These are phyloP conservation scores for Oryza brachyantha DNA, from an alignment of 176 grass and related monocot genomes.

Conservation along the genomic window DNA sequence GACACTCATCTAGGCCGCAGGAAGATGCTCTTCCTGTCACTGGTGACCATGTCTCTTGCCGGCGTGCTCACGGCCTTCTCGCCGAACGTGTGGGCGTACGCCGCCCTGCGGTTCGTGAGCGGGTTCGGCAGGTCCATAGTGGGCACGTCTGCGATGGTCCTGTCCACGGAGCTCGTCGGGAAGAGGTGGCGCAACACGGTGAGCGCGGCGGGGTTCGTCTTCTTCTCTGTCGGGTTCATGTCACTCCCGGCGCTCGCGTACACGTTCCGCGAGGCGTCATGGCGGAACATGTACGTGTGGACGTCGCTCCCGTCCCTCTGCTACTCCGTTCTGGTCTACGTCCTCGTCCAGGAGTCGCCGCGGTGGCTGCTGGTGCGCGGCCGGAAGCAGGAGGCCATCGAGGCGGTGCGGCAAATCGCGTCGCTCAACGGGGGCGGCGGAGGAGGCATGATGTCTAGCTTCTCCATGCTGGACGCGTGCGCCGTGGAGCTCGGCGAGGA, in stretches of 20 bases:
- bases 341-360: constrained; percentile 72
- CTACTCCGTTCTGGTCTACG: constrained; percentile 54
- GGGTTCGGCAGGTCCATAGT: constrained; percentile 70
- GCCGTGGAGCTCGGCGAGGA: constrained; percentile 13
- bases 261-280: constrained; percentile 45
- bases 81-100: constrained; percentile 85
- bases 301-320: constrained; percentile 61
- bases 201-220: constrained; percentile 61
- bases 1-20: constrained; percentile 73
- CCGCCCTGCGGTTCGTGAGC: constrained; percentile 58
- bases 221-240: constrained; percentile 78
- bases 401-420: constrained; percentile 52
- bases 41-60: constrained; percentile 58
- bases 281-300: constrained; percentile 75
- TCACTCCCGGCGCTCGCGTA: constrained; percentile 81
- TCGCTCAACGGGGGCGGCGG: constrained; percentile 44
- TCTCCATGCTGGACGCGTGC: constrained; percentile 62
- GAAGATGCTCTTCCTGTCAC: constrained; percentile 63
- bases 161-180: constrained; percentile 73
- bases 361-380: constrained; percentile 91
- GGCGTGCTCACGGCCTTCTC: constrained; percentile 54
- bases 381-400: constrained; percentile 67
- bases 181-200: constrained; percentile 76
- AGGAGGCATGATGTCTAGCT: constrained; percentile 70
- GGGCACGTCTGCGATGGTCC: constrained; percentile 62